Evolutionary conservation across 2,329 filamentous ascomycete species (phyloP).

Genomic region (Mollisia scopiformis): DNA sequence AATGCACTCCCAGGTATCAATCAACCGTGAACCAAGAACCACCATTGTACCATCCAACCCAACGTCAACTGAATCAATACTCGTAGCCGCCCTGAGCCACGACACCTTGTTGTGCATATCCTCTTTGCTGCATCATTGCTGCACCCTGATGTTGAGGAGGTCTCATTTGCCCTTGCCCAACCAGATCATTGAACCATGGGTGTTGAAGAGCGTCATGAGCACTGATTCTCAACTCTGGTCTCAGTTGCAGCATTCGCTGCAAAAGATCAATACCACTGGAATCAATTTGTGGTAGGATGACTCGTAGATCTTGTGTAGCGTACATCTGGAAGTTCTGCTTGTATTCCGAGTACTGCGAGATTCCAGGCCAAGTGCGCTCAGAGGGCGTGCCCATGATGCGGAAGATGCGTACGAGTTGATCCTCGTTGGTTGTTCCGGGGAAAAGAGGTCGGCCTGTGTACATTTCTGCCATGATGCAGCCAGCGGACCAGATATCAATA

Average conservation of each 20-base stretch:
- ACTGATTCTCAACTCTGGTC: constrained; percentile 88
- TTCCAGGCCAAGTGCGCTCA: constrained; percentile 93
- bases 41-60: not conserved
- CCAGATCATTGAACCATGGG: constrained; percentile 84
- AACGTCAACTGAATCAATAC: constrained; percentile 11
- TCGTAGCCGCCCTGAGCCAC: constrained; percentile 30
- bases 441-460: constrained; percentile 95
- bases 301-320: constrained; percentile 84
- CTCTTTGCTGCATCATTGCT: constrained; percentile 28
- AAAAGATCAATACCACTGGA: constrained; percentile 84
- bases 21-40: not conserved
- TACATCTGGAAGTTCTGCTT: constrained; percentile 95
- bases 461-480: constrained; percentile 99
- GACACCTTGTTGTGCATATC: constrained; percentile 31
- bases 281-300: constrained; percentile 90
- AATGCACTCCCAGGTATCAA: constrained; percentile 19
- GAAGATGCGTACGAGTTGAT: constrained; percentile 97
- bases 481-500: constrained; percentile 99
- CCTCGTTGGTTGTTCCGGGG: constrained; percentile 96
- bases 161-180: constrained; percentile 28
- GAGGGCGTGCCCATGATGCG: constrained; percentile 97
- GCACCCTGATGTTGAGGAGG: constrained; percentile 28
- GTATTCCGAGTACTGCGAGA: constrained; percentile 96
- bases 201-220: constrained; percentile 86
- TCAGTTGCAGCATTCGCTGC: constrained; percentile 86